phyloP scores from a whole-genome alignment of 305 asterid species.

The Rubia peregrina region DNA sequence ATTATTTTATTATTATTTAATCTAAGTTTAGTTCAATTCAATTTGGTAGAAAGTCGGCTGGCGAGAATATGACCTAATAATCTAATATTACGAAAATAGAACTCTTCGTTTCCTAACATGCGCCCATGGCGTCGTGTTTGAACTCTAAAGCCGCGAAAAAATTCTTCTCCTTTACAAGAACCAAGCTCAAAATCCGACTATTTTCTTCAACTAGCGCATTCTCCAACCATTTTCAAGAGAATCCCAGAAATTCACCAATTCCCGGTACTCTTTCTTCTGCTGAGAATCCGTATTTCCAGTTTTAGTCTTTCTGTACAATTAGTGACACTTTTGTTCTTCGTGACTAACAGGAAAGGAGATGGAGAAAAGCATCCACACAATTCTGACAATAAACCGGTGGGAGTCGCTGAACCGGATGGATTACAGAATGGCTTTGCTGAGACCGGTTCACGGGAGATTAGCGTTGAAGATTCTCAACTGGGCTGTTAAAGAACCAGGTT shows the following conservation, averaged over 20 bases:
- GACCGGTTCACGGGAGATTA: slow-evolving; percentile 77
- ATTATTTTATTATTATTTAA: too few relatives aligned
- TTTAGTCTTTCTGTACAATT: background rate
- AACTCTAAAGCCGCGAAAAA: background rate
- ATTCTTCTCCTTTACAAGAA: background rate
- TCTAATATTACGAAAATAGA: too few relatives aligned
- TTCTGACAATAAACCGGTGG: slow-evolving; percentile 84
- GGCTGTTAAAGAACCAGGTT: slow-evolving; percentile 71
- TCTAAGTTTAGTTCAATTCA: too few relatives aligned
- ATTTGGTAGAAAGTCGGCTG: too few relatives aligned
- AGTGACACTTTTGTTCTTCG: background rate
- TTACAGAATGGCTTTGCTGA: slow-evolving; percentile 50
- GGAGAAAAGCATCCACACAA: slow-evolving; percentile 49
- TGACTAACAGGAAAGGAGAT: slow-evolving; percentile 41
- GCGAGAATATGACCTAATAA: too few relatives aligned
- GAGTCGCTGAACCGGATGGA: slow-evolving; percentile 77
- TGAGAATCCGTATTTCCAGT: background rate
- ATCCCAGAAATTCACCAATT: background rate
- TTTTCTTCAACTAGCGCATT: background rate
- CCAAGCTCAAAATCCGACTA: background rate
- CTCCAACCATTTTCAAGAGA: slow-evolving; percentile 1
- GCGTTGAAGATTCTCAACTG: slow-evolving; percentile 80
- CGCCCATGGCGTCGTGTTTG: slow-evolving; percentile 12
- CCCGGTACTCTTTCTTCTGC: background rate
- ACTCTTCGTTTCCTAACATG: background rate